A percentile compares a stretch with the other conserved stretches of the same genome.
Evolutionary conservation across 176 grass and related monocot genomes (phyloP).

Genomic region (Cenchrus fungigraminus): DNA sequence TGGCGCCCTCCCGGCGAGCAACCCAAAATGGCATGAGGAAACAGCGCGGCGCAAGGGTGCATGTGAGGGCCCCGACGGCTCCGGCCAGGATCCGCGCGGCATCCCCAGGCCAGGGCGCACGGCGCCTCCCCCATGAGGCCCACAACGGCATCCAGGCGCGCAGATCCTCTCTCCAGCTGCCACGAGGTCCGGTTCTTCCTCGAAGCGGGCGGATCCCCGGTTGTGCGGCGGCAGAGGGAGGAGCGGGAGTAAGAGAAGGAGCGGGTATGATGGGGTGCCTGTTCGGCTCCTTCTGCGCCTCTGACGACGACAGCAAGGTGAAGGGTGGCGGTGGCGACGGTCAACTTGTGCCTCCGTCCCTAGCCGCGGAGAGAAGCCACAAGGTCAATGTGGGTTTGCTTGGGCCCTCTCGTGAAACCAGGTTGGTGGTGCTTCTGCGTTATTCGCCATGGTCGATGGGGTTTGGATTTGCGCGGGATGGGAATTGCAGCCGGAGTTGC

Average conservation of each 20-base stretch:
- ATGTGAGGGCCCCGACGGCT: too few species aligned
- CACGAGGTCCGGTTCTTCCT: constrained; percentile 30
- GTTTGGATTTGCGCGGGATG: neutral
- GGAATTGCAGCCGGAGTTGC: neutral
- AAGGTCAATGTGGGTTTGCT: constrained; percentile 62
- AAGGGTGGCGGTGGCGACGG: constrained; percentile 4
- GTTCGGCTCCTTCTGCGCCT: constrained; percentile 72
- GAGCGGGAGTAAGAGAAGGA: neutral
- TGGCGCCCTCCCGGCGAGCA: too few species aligned
- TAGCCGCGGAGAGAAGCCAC: constrained; percentile 34
- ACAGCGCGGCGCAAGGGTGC: too few species aligned
- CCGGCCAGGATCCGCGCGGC: too few species aligned
- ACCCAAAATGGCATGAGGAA: too few species aligned
- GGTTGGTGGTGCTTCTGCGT: neutral
- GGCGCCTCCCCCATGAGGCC: too few species aligned
- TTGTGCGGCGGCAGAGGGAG: neutral
- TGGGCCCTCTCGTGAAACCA: neutral
- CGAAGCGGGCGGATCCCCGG: neutral
- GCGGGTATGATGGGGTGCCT: constrained; percentile 66
- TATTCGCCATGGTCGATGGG: neutral
- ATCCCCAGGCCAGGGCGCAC: too few species aligned
- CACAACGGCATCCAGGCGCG: too few species aligned
- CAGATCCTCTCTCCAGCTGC: constrained; percentile 32
- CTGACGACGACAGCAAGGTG: constrained; percentile 30
- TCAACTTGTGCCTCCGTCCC: constrained; percentile 43